Evolutionary conservation across 2,329 filamentous ascomycete species (phyloP).

Genomic region (Xylariaceae sp.): DNA sequence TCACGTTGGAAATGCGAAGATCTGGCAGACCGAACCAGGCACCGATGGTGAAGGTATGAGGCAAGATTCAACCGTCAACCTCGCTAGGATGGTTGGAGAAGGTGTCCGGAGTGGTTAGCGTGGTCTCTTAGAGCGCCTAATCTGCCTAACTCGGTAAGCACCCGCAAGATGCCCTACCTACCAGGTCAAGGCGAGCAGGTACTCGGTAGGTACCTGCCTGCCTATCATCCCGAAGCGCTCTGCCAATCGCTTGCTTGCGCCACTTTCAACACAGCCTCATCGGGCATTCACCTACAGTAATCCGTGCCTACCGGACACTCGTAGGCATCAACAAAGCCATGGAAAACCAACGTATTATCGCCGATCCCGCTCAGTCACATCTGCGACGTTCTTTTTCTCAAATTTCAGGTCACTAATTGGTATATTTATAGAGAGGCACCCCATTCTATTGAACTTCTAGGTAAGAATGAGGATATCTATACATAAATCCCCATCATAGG

Average conservation of each 20-base stretch:
- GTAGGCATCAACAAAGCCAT: constrained; percentile 1
- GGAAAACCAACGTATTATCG: too few species aligned
- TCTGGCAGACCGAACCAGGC: too few species aligned
- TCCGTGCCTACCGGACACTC: neutral
- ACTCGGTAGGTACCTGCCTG: too few species aligned
- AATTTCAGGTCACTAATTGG: neutral
- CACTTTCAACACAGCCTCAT: constrained; percentile 2
- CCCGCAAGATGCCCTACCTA: too few species aligned
- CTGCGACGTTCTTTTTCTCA: neutral
- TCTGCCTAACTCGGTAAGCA: too few species aligned
- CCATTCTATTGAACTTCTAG: neutral
- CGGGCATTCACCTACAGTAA: neutral
- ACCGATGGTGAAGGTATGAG: too few species aligned
- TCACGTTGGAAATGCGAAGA: too few species aligned
- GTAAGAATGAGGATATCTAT: neutral
- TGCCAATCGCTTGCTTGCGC: neutral
- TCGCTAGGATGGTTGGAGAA: too few species aligned
- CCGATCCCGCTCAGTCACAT: neutral
- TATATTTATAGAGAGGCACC: neutral
- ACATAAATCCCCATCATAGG: constrained; percentile 3
- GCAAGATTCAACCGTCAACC: too few species aligned
- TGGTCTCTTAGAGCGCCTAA: too few species aligned
- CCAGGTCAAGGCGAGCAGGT: too few species aligned
- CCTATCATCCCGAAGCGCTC: neutral
- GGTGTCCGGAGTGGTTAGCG: too few species aligned